Evolutionary conservation across 495 filamentous ascomycete genomes (phyloP).

Genomic region (Podospora conica): DNA sequence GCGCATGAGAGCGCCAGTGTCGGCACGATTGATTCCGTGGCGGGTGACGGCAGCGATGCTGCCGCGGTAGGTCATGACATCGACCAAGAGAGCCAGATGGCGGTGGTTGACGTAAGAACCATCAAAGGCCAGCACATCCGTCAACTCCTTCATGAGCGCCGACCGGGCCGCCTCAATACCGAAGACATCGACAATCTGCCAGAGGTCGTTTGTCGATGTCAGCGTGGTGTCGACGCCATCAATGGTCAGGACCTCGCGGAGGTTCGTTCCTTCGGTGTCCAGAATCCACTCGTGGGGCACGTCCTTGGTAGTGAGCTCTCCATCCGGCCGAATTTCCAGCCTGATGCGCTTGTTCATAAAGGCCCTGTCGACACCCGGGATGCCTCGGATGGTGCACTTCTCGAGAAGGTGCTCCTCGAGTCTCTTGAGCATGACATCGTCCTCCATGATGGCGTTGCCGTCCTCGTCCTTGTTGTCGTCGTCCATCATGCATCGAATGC

Average conservation of each 20-base stretch:
- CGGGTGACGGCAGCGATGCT: conserved; percentile 92
- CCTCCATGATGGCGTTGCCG: conserved; percentile 72
- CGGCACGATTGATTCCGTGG: conserved; percentile 96
- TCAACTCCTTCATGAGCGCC: conserved; percentile 80
- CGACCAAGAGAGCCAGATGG: conserved; percentile 90
- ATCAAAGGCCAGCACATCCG: conserved; percentile 87
- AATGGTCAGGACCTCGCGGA: conserved; percentile 75
- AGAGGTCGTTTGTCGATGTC: conserved; percentile 91
- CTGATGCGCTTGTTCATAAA: conserved; percentile 80
- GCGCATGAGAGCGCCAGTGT: conserved; percentile 97
- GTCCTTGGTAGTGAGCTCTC: conserved; percentile 61
- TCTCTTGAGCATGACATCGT: conserved; percentile 84
- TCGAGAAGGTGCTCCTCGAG: conserved; percentile 88
- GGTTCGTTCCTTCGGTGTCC: conserved; percentile 82
- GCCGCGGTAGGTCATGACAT: conserved; percentile 96
- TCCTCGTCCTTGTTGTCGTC: conserved; percentile 68
- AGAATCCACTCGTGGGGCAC: conserved; percentile 79
- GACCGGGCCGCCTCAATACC: conserved; percentile 91
- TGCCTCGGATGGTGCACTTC: conserved; percentile 81
- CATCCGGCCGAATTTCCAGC: conserved; percentile 56
- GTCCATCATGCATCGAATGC: conserved; percentile 72
- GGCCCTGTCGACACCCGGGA: conserved; percentile 78
- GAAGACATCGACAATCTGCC: conserved; percentile 86
- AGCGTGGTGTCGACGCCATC: conserved; percentile 84
- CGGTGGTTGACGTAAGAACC: conserved; percentile 99